Conservation (phyloP, 2,329 filamentous ascomycete species). For the Venturia asperata region DNA sequence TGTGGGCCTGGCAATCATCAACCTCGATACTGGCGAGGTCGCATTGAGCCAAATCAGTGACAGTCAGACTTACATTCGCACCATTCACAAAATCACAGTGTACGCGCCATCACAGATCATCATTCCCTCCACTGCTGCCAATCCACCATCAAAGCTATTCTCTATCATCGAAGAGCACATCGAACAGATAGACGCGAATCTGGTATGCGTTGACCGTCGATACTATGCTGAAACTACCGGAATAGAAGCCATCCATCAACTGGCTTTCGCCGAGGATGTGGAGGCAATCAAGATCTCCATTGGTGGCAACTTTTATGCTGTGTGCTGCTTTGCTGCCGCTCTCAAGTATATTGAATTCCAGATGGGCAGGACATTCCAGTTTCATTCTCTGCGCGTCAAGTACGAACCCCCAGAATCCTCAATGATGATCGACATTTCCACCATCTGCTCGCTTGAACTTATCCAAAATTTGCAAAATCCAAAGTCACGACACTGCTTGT, state of each 20-base stretch:
- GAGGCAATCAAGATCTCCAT: conserved; percentile 74
- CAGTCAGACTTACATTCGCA: conserved; percentile 83
- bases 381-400: conserved; percentile 75
- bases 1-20: conserved; percentile 80
- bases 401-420: conserved; percentile 85
- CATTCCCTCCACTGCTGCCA: conserved; percentile 65
- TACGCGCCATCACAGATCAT: conserved; percentile 74
- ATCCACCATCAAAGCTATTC: conserved; percentile 64
- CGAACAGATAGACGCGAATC: conserved; percentile 47
- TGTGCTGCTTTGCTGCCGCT: conserved; percentile 75
- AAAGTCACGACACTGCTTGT: conserved; percentile 75
- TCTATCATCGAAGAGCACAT: conserved; percentile 68
- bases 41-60: conserved; percentile 88
- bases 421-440: conserved; percentile 92
- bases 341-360: conserved; percentile 73
- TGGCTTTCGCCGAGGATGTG: conserved; percentile 75
- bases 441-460: conserved; percentile 78
- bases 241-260: conserved; percentile 65
- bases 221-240: conserved; percentile 78
- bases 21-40: conserved; percentile 75
- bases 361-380: conserved; percentile 60
- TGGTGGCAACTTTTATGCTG: conserved; percentile 77
- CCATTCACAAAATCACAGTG: conserved; percentile 77
- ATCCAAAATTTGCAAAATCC: conserved; percentile 76
- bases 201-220: conserved; percentile 63